phyloP scores from a whole-genome alignment of 371 early-diverging fungal genomes.

The Modicella reniformis region DNA sequence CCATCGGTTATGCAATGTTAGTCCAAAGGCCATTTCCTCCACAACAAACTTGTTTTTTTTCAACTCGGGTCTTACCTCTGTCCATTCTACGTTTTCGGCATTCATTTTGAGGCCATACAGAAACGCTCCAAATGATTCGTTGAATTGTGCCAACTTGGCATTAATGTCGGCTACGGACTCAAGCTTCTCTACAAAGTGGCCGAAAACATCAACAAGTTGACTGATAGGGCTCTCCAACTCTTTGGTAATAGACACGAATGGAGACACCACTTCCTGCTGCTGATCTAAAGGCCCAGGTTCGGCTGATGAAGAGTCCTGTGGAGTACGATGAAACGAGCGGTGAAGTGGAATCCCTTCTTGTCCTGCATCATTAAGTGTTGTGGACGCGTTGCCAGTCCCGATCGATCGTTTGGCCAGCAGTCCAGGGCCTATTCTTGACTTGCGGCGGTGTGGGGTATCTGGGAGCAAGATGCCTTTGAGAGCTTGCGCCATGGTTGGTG shows the following conservation, averaged over 20 bases:
- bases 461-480: constrained; percentile 14
- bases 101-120: constrained; percentile 53
- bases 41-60: not conserved
- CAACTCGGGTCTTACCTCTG: constrained; percentile 27
- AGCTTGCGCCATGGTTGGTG: not conserved
- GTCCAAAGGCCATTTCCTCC: not conserved
- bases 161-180: constrained; percentile 45
- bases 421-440: constrained; percentile 47
- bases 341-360: constrained; percentile 29
- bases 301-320: constrained; percentile 7
- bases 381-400: constrained; percentile 19
- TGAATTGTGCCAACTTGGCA: constrained; percentile 42
- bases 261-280: constrained; percentile 8
- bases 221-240: constrained; percentile 35
- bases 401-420: constrained; percentile 26
- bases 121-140: constrained; percentile 52
- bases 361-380: not conserved
- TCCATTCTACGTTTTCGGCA: constrained; percentile 45
- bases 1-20: not conserved
- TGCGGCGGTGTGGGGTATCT: constrained; percentile 35
- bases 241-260: constrained; percentile 26
- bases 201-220: constrained; percentile 29
- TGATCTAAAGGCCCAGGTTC: not conserved
- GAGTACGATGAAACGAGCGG: constrained; percentile 32
- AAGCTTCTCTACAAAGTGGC: constrained; percentile 49